phyloP scores from a whole-genome alignment of 305 asterid species.

The Fraxinus sp. region DNA sequence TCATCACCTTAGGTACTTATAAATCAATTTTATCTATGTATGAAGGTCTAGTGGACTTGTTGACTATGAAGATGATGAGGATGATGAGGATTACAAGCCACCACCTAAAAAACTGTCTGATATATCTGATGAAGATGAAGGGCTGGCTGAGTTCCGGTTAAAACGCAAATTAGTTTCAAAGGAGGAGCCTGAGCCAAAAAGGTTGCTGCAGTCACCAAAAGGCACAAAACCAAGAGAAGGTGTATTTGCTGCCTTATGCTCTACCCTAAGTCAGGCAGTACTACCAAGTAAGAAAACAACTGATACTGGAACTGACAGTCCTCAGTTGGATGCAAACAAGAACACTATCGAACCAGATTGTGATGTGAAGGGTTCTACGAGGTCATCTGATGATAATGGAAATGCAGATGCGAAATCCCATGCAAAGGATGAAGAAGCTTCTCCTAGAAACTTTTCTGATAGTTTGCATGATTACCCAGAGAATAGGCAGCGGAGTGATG shows the following conservation, averaged over 20 bases:
- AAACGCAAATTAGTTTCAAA: constrained; percentile 65
- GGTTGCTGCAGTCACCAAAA: constrained; percentile 56
- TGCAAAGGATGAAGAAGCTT: constrained; percentile 35
- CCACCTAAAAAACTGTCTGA: constrained; percentile 64
- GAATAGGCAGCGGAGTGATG: constrained; percentile 50
- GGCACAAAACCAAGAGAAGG: constrained; percentile 65
- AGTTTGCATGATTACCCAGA: constrained; percentile 42
- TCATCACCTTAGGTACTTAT: neutral
- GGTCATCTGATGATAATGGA: constrained; percentile 30
- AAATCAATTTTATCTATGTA: constrained; percentile 13
- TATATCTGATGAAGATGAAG: constrained; percentile 57
- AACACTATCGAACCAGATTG: constrained; percentile 27
- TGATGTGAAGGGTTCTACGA: constrained; percentile 33
- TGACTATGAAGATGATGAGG: constrained; percentile 95
- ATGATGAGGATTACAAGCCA: constrained; percentile 88
- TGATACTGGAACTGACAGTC: constrained; percentile 28
- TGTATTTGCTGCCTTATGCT: constrained; percentile 75
- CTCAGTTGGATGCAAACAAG: constrained; percentile 34
- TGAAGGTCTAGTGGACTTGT: constrained; percentile 90
- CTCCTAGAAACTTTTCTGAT: constrained; percentile 46
- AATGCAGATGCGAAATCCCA: constrained; percentile 34
- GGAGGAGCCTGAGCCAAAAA: constrained; percentile 69
- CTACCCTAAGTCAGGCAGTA: constrained; percentile 55
- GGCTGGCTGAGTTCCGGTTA: constrained; percentile 49
- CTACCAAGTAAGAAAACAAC: constrained; percentile 54